Evolutionary conservation across 2,329 filamentous ascomycete species (phyloP).

Genomic region (Colletotrichum cuscutae): DNA sequence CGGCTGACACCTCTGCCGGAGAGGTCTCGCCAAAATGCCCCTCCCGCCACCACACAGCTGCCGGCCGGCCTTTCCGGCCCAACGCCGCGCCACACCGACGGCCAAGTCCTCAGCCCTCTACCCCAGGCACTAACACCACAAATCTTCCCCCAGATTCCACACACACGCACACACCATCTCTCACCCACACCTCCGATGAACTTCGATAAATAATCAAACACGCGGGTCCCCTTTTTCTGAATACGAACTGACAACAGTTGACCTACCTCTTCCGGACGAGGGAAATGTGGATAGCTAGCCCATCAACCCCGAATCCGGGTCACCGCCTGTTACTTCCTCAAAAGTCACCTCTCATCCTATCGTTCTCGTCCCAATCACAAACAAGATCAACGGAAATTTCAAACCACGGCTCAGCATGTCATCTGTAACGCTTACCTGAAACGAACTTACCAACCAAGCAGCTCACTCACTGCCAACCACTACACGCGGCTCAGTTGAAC

Average conservation of each 20-base stretch:
- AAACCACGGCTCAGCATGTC: background rate
- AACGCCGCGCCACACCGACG: constrained; percentile 13
- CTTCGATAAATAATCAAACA: background rate
- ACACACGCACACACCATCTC: no score
- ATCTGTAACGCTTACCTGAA: constrained; percentile 29
- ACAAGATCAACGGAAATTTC: background rate
- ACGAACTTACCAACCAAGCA: constrained; percentile 21
- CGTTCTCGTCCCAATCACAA: background rate
- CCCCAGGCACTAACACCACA: background rate
- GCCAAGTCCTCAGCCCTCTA: background rate
- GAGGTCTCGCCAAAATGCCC: constrained; percentile 8
- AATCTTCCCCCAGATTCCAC: background rate
- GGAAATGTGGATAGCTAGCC: background rate
- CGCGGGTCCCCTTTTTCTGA: background rate
- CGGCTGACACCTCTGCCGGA: constrained; percentile 13
- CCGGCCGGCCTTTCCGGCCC: constrained; percentile 18
- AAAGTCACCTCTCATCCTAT: background rate
- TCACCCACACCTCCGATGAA: background rate
- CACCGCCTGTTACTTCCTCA: background rate
- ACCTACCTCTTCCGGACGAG: background rate
- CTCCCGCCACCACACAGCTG: constrained; percentile 5
- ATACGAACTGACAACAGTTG: background rate
- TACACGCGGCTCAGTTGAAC: no score
- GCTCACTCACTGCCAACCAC: no score
- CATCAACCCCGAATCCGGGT: background rate